Percentiles rank a stretch among this genome's conserved stretches.
Evolutionary conservation across 768 basidiomycete genomes (phyloP).

Genomic region (Favolaschia claudopus): DNA sequence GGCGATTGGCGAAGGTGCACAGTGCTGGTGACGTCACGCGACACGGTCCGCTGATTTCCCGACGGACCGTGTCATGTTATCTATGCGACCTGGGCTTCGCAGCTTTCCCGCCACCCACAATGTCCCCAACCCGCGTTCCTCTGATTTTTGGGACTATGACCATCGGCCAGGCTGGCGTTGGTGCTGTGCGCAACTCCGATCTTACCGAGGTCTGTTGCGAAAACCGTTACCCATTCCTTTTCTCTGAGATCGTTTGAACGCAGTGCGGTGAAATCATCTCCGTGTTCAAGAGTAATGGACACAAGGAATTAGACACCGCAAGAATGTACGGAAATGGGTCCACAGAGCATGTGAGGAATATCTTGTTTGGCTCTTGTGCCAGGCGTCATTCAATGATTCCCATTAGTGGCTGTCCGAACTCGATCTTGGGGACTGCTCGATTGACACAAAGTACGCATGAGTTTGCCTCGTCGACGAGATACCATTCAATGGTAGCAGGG

Average conservation of each 20-base stretch:
- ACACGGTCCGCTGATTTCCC: neutral
- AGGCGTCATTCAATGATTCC: neutral
- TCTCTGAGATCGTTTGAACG: no score
- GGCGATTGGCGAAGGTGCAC: neutral
- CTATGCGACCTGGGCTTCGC: no score
- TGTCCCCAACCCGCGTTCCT: conserved; percentile 37
- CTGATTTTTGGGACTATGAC: conserved; percentile 43
- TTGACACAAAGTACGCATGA: conserved; percentile 56
- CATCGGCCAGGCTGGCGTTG: conserved; percentile 3
- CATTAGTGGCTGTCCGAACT: conserved; percentile 49
- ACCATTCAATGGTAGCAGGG: conserved; percentile 38
- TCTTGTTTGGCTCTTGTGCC: neutral
- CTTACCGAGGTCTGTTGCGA: neutral
- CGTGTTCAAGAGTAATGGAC: conserved; percentile 48
- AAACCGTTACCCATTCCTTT: conserved; percentile 28
- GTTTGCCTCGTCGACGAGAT: neutral
- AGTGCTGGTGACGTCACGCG: conserved; percentile 11
- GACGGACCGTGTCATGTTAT: no score
- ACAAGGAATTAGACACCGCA: conserved; percentile 57
- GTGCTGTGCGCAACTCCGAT: conserved; percentile 16
- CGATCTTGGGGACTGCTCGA: conserved; percentile 44
- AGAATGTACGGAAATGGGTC: conserved; percentile 56
- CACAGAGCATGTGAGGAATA: conserved; percentile 54
- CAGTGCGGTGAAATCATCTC: conserved; percentile 56
- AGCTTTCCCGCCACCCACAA: neutral